These are phyloP conservation scores for Fusarium bulbicola DNA, from an alignment of 2,329 filamentous ascomycete genomes.

Conservation along the genomic window DNA sequence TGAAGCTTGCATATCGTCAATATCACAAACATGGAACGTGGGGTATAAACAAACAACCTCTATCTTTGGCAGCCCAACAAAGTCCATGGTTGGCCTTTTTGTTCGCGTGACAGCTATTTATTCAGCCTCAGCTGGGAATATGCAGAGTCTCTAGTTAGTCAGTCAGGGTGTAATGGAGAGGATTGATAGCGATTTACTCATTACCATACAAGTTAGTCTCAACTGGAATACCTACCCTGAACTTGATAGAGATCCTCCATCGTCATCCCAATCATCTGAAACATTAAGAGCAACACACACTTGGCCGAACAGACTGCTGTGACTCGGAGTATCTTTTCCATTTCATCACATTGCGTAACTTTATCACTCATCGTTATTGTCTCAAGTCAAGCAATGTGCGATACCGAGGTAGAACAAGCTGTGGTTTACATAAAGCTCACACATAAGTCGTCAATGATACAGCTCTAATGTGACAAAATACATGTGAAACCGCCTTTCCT, in stretches of 20 bases:
- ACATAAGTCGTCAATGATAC: slow-evolving; percentile 35
- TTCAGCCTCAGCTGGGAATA: background rate
- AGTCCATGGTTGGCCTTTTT: slow-evolving; percentile 49
- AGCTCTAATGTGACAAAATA: slow-evolving; percentile 42
- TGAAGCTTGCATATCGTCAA: slow-evolving; percentile 66
- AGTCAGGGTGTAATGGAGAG: background rate
- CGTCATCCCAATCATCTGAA: too few relatives aligned
- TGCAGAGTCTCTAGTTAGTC: background rate
- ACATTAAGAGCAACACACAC: background rate
- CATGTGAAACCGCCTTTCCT: slow-evolving; percentile 40
- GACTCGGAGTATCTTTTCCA: background rate
- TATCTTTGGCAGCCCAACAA: slow-evolving; percentile 62
- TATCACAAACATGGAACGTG: background rate
- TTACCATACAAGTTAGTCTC: background rate
- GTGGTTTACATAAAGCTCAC: slow-evolving; percentile 19
- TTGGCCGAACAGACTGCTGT: background rate
- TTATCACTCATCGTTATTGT: background rate
- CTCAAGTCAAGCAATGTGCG: background rate
- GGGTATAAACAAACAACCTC: slow-evolving; percentile 54
- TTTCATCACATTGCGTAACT: background rate
- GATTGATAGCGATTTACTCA: background rate
- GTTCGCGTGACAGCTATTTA: background rate
- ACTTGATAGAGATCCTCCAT: background rate
- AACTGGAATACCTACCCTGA: slow-evolving; percentile 5
- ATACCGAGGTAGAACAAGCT: background rate